Evolutionary conservation across 306 rosid species (phyloP).

Genomic region (Cucumis cinereus): DNA sequence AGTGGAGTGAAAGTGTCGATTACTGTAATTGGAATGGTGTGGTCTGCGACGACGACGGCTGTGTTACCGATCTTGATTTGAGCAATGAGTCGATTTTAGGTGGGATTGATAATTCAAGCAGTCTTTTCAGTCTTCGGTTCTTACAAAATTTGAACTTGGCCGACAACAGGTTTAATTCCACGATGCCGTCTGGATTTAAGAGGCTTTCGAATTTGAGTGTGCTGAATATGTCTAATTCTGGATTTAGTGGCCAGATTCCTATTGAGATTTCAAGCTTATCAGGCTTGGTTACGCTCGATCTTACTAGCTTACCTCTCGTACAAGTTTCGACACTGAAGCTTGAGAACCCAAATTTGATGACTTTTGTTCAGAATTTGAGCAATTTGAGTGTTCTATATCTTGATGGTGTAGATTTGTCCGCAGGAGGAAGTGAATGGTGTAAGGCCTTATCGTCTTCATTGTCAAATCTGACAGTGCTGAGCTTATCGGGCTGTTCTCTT

Average conservation of each 20-base stretch:
- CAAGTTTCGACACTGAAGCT: background rate
- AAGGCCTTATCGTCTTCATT: constrained; percentile 19
- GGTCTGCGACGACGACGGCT: background rate
- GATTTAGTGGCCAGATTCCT: constrained; percentile 12
- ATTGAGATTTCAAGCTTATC: constrained; percentile 9
- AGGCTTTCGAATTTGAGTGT: background rate
- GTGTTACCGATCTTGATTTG: constrained; percentile 13
- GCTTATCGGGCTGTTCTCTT: constrained; percentile 14
- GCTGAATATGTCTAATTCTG: constrained; percentile 16
- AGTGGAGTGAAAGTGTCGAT: constrained; percentile 21
- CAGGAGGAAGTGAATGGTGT: constrained; percentile 32
- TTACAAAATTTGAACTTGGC: constrained; percentile 14
- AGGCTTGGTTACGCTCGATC: constrained; percentile 20
- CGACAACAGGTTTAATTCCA: background rate
- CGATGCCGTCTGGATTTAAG: constrained; percentile 3
- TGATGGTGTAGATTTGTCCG: constrained; percentile 34
- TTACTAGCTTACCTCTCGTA: background rate
- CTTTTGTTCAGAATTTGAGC: constrained; percentile 12
- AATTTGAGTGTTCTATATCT: constrained; percentile 26
- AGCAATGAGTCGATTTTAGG: background rate
- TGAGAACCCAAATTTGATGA: constrained; percentile 9
- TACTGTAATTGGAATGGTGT: constrained; percentile 52
- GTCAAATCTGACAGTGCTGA: constrained; percentile 15
- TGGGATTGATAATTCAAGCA: constrained; percentile 6
- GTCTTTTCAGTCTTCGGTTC: constrained; percentile 14